Conservation (phyloP, 345 rosid genomes). For the Anacardium occidentale region DNA sequence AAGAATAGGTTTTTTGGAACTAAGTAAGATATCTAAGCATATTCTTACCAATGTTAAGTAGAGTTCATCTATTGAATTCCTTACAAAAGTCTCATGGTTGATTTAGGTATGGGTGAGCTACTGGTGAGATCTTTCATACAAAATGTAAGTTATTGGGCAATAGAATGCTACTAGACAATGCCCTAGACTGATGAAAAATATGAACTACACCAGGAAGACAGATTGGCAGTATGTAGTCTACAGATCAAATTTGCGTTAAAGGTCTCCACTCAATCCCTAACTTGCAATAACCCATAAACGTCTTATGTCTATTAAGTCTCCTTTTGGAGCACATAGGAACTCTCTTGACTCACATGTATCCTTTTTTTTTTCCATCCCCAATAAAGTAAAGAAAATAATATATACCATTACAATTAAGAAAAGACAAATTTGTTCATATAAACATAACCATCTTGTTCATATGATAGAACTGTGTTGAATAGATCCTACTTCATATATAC, state of each 20-base stretch:
- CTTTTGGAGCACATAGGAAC: background rate
- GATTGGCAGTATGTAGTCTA: background rate
- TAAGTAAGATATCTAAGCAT: too few relatives aligned
- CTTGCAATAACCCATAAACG: background rate
- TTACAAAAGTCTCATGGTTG: too few relatives aligned
- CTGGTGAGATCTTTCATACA: background rate
- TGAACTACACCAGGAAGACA: background rate
- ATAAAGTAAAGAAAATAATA: background rate
- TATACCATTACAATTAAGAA: too few relatives aligned
- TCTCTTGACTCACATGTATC: background rate
- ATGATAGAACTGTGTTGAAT: background rate
- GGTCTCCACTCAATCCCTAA: background rate
- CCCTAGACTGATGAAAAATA: background rate
- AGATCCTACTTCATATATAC: background rate
- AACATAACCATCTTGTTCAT: background rate
- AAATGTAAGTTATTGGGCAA: background rate
- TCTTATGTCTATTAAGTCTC: background rate
- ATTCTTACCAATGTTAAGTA: too few relatives aligned
- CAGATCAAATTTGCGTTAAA: background rate
- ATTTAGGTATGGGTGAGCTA: too few relatives aligned
- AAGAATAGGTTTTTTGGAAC: background rate
- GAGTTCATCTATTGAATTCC: too few relatives aligned
- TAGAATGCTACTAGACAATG: background rate
- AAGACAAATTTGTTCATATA: too few relatives aligned
- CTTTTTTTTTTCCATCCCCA: background rate